phyloP scores from a whole-genome alignment of 495 filamentous ascomycete genomes.

The Thermothielavioides terrestris region DNA sequence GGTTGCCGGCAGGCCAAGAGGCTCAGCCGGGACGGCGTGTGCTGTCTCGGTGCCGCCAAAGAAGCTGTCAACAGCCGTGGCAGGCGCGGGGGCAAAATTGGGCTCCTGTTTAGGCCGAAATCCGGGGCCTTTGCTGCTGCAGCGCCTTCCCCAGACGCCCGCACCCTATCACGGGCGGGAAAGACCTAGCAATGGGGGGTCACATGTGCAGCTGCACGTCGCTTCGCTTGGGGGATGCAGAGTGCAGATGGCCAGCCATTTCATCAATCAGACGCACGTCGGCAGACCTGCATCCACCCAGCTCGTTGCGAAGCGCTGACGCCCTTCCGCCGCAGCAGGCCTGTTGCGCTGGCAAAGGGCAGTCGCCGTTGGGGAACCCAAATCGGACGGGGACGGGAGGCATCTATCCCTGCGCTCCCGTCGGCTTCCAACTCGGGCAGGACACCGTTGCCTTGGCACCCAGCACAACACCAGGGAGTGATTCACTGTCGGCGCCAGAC shows the following conservation, averaged over 20 bases:
- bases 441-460: too few relatives aligned
- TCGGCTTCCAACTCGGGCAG: too few relatives aligned
- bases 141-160: conserved; percentile 19
- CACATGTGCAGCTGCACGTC: conserved; percentile 31
- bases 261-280: conserved; percentile 16
- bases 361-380: neutral
- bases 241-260: conserved; percentile 23
- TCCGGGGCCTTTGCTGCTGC: too few relatives aligned
- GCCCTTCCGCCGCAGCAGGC: neutral
- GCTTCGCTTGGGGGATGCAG: too few relatives aligned
- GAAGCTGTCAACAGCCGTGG: neutral
- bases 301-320: conserved; percentile 15
- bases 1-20: conserved; percentile 5
- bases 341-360: neutral
- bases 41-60: neutral
- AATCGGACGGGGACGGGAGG: too few relatives aligned
- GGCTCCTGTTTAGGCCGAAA: conserved; percentile 8
- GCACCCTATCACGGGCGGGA: conserved; percentile 24
- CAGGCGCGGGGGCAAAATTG: neutral
- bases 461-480: too few relatives aligned
- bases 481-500: too few relatives aligned
- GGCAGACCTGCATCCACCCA: conserved; percentile 15
- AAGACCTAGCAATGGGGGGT: conserved; percentile 24
- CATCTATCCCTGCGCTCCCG: neutral
- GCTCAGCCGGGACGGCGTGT: neutral